Conservation (phyloP, 2,329 filamentous ascomycete genomes). For the Byssoonygena ceratinophila region DNA sequence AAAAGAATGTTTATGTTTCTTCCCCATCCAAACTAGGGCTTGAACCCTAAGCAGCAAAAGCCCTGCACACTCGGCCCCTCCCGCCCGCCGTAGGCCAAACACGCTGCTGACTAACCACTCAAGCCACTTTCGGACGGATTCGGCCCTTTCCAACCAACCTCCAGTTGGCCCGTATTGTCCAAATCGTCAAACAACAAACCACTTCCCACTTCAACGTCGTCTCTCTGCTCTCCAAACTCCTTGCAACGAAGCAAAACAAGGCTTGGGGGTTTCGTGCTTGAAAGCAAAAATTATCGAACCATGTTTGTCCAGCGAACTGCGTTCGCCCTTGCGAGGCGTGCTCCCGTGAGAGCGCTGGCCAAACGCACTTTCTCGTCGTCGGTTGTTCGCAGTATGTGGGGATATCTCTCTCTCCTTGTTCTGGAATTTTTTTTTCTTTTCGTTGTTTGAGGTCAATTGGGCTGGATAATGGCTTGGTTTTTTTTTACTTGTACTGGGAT, state of each 20-base stretch:
- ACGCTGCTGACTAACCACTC: conserved; percentile 13
- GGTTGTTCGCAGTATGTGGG: conserved; percentile 38
- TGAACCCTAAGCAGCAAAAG: not conserved
- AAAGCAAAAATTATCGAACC: too few relatives aligned
- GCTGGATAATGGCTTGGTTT: not conserved
- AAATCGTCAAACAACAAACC: conserved; percentile 7
- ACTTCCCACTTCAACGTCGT: conserved; percentile 9
- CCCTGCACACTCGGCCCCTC: not conserved
- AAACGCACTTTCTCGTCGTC: conserved; percentile 39
- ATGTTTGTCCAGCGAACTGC: conserved; percentile 42
- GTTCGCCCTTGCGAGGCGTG: conserved; percentile 37
- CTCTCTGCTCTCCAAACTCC: too few relatives aligned
- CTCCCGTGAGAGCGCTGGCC: conserved; percentile 32
- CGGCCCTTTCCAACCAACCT: too few relatives aligned
- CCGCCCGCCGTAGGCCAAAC: not conserved
- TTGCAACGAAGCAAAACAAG: too few relatives aligned
- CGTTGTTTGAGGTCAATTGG: too few relatives aligned
- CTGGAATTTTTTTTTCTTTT: not conserved
- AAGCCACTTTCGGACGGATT: conserved; percentile 15
- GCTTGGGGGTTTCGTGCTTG: too few relatives aligned
- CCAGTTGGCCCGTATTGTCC: too few relatives aligned
- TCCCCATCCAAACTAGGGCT: conserved; percentile 1
- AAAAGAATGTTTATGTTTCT: too few relatives aligned
- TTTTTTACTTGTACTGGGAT: too few relatives aligned
- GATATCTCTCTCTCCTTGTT: conserved; percentile 10